A percentile compares a stretch with the other conserved stretches of the same genome.
These are phyloP conservation scores for Coprinellus aureogranulatus DNA, from an alignment of 768 basidiomycete species.

Conservation along the genomic window DNA sequence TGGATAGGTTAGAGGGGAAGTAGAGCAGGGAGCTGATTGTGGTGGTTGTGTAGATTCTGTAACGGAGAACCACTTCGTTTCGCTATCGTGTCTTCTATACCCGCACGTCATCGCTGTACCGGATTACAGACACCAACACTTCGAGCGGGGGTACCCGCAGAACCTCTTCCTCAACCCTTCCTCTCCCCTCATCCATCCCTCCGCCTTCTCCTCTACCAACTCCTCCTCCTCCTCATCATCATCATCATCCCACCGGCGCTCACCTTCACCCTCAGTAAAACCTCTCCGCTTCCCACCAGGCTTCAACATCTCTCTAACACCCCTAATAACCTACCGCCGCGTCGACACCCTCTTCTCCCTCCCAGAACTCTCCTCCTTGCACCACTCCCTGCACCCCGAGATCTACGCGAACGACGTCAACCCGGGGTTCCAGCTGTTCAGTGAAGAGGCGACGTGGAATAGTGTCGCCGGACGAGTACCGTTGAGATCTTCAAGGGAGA, in stretches of 20 bases:
- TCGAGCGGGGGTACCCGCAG: constrained; percentile 66
- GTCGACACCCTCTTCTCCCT: constrained; percentile 56
- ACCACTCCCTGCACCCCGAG: constrained; percentile 33
- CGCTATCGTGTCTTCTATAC: constrained; percentile 62
- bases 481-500: constrained; percentile 49
- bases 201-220: background rate
- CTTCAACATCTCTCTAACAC: constrained; percentile 57
- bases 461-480: constrained; percentile 50
- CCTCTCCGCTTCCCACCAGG: constrained; percentile 36
- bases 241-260: too few relatives aligned
- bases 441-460: constrained; percentile 56
- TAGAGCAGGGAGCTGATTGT: background rate
- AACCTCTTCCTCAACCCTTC: constrained; percentile 57
- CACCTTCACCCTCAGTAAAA: too few relatives aligned
- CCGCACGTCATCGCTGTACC: constrained; percentile 68
- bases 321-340: constrained; percentile 64
- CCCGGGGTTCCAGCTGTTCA: constrained; percentile 43
- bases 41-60: constrained; percentile 49
- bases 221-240: too few relatives aligned
- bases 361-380: constrained; percentile 46
- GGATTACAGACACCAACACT: constrained; percentile 49
- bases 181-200: constrained; percentile 41
- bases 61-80: constrained; percentile 73
- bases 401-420: constrained; percentile 12
- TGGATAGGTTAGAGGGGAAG: too few relatives aligned